Conservation (phyloP, 768 basidiomycete genomes). For the Trametes coccinea region DNA sequence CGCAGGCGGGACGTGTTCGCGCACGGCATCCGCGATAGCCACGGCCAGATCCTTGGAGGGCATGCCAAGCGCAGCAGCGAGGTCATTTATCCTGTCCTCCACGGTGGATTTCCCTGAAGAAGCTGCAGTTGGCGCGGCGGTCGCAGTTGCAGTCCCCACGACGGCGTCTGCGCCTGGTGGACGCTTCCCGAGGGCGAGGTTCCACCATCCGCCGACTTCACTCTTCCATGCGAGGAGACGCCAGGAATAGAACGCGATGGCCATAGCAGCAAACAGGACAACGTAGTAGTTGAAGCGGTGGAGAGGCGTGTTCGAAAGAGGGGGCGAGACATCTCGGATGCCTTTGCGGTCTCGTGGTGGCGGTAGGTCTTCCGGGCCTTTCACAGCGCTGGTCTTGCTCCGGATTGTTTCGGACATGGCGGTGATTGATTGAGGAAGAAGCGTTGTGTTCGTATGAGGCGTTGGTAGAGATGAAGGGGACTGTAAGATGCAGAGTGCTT, state of each 20-base stretch:
- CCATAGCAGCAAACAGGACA: constrained; percentile 40
- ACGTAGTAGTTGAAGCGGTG: constrained; percentile 52
- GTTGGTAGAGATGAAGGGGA: not conserved
- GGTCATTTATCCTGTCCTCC: constrained; percentile 56
- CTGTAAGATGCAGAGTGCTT: not conserved
- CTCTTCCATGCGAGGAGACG: constrained; percentile 48
- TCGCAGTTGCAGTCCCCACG: constrained; percentile 3
- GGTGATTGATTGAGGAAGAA: not conserved
- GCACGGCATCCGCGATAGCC: constrained; percentile 62
- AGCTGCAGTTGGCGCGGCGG: constrained; percentile 9
- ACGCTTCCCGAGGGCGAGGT: constrained; percentile 42
- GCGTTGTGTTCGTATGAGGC: not conserved
- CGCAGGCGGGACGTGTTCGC: constrained; percentile 58
- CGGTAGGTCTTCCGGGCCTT: constrained; percentile 28
- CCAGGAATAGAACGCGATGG: constrained; percentile 54
- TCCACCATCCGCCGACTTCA: constrained; percentile 66
- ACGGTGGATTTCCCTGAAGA: constrained; percentile 34
- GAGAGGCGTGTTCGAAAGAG: constrained; percentile 46
- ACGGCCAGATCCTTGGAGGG: constrained; percentile 58
- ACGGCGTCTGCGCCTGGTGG: constrained; percentile 31
- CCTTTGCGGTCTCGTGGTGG: constrained; percentile 32
- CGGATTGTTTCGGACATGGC: constrained; percentile 21
- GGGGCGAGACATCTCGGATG: constrained; percentile 42
- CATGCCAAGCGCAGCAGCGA: constrained; percentile 65
- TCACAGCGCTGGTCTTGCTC: constrained; percentile 18